A percentile compares a stretch with the other conserved stretches of the same genome.
phyloP scores from a whole-genome alignment of 2,329 filamentous ascomycete genomes.

The Cordyceps tenuipes region DNA sequence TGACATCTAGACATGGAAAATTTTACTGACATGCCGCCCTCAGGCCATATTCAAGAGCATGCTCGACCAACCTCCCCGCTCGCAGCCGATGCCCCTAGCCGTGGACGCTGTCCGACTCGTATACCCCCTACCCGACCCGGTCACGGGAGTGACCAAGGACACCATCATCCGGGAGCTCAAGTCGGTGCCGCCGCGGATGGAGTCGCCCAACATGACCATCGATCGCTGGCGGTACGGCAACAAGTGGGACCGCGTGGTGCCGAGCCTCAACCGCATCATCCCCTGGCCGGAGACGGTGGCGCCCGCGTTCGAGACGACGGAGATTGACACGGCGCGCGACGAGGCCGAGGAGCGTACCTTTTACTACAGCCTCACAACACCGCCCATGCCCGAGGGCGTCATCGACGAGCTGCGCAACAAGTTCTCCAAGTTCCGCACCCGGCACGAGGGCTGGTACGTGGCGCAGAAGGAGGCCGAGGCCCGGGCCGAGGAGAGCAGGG shows the following conservation, averaged over 20 bases:
- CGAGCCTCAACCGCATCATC: slow-evolving; percentile 63
- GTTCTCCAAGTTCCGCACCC: slow-evolving; percentile 72
- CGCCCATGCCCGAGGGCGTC: slow-evolving; percentile 71
- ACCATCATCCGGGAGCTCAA: slow-evolving; percentile 68
- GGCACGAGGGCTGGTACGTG: slow-evolving; percentile 69
- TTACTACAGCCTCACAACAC: slow-evolving; percentile 64
- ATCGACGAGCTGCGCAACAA: slow-evolving; percentile 80
- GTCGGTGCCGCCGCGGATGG: slow-evolving; percentile 40
- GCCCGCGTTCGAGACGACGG: slow-evolving; percentile 44
- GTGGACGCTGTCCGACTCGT: slow-evolving; percentile 74
- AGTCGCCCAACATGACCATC: slow-evolving; percentile 32
- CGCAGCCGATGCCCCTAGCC: slow-evolving; percentile 43
- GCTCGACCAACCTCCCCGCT: slow-evolving; percentile 23
- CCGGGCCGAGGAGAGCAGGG: slow-evolving; percentile 29
- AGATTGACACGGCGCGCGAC: slow-evolving; percentile 65
- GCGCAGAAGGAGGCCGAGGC: slow-evolving; percentile 54
- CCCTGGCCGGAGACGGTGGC: slow-evolving; percentile 61
- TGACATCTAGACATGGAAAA: background rate
- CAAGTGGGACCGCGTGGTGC: slow-evolving; percentile 51
- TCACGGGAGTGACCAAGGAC: slow-evolving; percentile 59
- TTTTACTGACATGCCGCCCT: slow-evolving; percentile 27
- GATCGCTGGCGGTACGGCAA: slow-evolving; percentile 34
- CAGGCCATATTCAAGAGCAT: slow-evolving; percentile 37
- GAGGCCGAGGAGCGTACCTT: slow-evolving; percentile 69
- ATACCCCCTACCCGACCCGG: slow-evolving; percentile 59